A percentile compares a stretch with the other conserved stretches of the same genome.
phyloP scores from a whole-genome alignment of 495 filamentous ascomycete genomes.

The Tuber aestivum region DNA sequence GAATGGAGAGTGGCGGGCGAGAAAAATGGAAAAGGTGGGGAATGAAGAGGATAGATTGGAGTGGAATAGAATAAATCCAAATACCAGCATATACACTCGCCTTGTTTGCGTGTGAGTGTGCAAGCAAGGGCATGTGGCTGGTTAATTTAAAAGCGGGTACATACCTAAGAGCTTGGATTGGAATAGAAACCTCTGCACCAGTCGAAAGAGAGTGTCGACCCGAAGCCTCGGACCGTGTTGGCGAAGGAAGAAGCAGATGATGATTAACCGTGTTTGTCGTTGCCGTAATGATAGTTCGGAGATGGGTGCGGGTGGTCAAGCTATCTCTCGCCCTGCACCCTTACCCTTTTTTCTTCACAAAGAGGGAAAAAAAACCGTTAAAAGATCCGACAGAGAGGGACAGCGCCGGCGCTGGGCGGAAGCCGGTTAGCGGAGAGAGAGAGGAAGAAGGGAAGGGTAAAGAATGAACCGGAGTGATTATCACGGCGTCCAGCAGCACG shows the following conservation, averaged over 20 bases:
- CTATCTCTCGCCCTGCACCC: not conserved
- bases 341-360: not conserved
- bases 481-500: conserved; percentile 18
- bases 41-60: not conserved
- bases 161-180: not conserved
- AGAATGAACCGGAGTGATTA: conserved; percentile 24
- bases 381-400: conserved; percentile 28
- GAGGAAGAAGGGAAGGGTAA: conserved; percentile 18
- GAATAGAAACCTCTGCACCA: not conserved
- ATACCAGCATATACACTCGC: not conserved
- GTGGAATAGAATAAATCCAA: not conserved
- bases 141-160: conserved; percentile 1
- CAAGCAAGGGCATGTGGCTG: not conserved
- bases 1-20: not conserved
- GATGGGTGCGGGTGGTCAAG: not conserved
- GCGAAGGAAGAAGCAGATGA: not conserved
- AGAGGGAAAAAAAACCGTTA: not conserved
- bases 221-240: not conserved
- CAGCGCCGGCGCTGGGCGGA: conserved; percentile 36
- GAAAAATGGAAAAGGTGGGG: conserved; percentile 2
- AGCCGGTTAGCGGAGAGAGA: conserved; percentile 9
- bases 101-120: not conserved
- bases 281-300: not conserved
- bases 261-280: conserved; percentile 3
- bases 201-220: not conserved